A percentile compares a stretch with the other conserved stretches of the same genome.
Conservation (phyloP, 495 filamentous ascomycete species). For the Podospora anserina region DNA sequence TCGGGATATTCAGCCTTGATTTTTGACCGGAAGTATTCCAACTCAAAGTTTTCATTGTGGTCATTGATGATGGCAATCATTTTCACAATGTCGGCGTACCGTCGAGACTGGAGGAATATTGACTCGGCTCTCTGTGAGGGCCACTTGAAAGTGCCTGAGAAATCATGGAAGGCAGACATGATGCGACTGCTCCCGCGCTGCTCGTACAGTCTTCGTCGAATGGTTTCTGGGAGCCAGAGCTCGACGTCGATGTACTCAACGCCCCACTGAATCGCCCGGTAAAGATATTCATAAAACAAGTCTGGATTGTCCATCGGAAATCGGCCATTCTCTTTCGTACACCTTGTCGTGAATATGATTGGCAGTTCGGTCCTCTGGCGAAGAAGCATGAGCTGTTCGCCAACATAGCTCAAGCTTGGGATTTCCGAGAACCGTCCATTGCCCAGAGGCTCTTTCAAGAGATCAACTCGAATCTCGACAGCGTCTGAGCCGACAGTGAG, state of each 20-base stretch:
- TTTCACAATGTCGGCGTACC: slow-evolving; percentile 80
- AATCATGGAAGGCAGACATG: slow-evolving; percentile 85
- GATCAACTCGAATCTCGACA: slow-evolving; percentile 77
- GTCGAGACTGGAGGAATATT: slow-evolving; percentile 64
- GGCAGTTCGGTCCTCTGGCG: slow-evolving; percentile 79
- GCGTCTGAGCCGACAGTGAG: slow-evolving; percentile 80
- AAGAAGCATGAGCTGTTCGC: slow-evolving; percentile 77
- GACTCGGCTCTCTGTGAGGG: slow-evolving; percentile 63
- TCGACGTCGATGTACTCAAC: slow-evolving; percentile 87
- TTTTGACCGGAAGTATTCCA: slow-evolving; percentile 81
- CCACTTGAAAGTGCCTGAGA: slow-evolving; percentile 80
- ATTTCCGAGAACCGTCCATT: slow-evolving; percentile 56
- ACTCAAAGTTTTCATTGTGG: slow-evolving; percentile 78
- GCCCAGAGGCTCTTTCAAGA: slow-evolving; percentile 67
- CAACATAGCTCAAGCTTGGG: slow-evolving; percentile 77
- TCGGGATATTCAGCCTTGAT: slow-evolving; percentile 62
- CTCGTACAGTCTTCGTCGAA: slow-evolving; percentile 62
- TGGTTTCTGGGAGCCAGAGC: slow-evolving; percentile 75
- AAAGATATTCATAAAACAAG: slow-evolving; percentile 72
- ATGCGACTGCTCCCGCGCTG: slow-evolving; percentile 72
- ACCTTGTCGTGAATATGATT: slow-evolving; percentile 82
- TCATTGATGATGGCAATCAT: slow-evolving; percentile 80
- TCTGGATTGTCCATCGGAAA: slow-evolving; percentile 78
- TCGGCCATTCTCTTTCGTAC: slow-evolving; percentile 72
- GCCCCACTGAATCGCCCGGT: slow-evolving; percentile 77